Conservation (phyloP, 805 yeast genomes). For the Ogataea trehaloabstinens region DNA sequence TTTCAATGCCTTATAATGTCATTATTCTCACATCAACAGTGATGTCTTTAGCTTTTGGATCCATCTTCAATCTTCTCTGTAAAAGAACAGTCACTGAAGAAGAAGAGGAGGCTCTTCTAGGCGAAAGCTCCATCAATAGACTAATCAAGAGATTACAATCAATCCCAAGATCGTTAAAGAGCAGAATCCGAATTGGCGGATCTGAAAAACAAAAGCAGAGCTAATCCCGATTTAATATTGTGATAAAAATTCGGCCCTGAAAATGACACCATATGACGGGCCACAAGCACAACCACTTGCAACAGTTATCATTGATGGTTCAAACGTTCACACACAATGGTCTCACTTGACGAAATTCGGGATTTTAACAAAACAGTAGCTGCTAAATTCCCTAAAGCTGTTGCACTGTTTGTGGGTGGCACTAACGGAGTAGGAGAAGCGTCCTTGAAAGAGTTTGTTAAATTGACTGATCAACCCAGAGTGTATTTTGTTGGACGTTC, state of each 20-base stretch:
- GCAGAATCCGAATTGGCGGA: neutral
- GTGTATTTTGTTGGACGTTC: neutral
- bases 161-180: neutral
- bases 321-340: neutral
- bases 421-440: neutral
- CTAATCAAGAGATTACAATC: neutral
- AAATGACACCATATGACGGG: too few relatives aligned
- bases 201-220: constrained; percentile 2
- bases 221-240: too few relatives aligned
- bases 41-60: constrained; percentile 89
- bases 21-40: constrained; percentile 91
- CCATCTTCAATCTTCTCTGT: constrained; percentile 72
- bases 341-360: neutral
- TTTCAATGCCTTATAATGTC: constrained; percentile 98
- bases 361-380: neutral
- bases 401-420: neutral
- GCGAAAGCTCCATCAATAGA: constrained; percentile 18
- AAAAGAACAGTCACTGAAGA: constrained; percentile 75
- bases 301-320: too few relatives aligned
- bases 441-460: neutral
- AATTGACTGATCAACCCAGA: neutral
- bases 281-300: too few relatives aligned
- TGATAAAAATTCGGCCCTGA: too few relatives aligned
- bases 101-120: constrained; percentile 45
- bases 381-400: neutral